Percentiles rank a stretch among this genome's conserved stretches.
Evolutionary conservation across 2,329 filamentous ascomycete genomes (phyloP).

Genomic region (Xylariomycetidae sp.): DNA sequence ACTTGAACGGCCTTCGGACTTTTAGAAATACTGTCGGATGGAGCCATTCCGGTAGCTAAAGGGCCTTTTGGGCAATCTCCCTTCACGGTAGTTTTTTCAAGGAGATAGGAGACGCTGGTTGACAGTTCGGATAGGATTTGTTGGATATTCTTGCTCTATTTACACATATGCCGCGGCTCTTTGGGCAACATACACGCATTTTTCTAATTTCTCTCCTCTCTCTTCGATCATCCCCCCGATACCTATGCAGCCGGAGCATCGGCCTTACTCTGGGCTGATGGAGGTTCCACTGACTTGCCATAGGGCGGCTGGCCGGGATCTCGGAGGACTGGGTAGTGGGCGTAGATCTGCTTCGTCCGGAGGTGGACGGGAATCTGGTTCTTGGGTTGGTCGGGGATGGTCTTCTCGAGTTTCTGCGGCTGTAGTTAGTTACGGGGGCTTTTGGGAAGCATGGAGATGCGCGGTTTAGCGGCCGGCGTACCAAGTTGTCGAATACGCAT

Average conservation of each 20-base stretch:
- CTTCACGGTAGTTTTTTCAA: no score
- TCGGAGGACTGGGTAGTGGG: slow-evolving; percentile 42
- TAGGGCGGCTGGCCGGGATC: slow-evolving; percentile 26
- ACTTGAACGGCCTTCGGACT: no score
- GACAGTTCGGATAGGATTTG: no score
- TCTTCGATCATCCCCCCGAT: no score
- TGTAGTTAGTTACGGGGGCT: background rate
- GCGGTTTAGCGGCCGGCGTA: slow-evolving; percentile 37
- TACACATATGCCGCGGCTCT: slow-evolving; percentile 9
- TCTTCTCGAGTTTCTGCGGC: slow-evolving; percentile 72
- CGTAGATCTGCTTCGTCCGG: slow-evolving; percentile 59
- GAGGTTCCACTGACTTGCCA: slow-evolving; percentile 25
- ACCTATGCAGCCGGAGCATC: slow-evolving; percentile 18
- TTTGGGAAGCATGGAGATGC: slow-evolving; percentile 3
- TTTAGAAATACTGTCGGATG: no score
- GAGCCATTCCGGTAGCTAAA: no score
- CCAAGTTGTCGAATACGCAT: slow-evolving; percentile 94
- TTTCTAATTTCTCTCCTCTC: no score
- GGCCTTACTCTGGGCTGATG: slow-evolving; percentile 22
- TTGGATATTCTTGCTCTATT: no score
- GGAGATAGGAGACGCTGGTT: no score
- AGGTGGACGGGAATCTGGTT: slow-evolving; percentile 70
- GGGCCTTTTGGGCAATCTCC: no score
- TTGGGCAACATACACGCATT: no score
- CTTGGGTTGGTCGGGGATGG: slow-evolving; percentile 68